These are phyloP conservation scores for Backusella morwellensis DNA, from an alignment of 192 early-diverging fungal species.

Conservation along the genomic window DNA sequence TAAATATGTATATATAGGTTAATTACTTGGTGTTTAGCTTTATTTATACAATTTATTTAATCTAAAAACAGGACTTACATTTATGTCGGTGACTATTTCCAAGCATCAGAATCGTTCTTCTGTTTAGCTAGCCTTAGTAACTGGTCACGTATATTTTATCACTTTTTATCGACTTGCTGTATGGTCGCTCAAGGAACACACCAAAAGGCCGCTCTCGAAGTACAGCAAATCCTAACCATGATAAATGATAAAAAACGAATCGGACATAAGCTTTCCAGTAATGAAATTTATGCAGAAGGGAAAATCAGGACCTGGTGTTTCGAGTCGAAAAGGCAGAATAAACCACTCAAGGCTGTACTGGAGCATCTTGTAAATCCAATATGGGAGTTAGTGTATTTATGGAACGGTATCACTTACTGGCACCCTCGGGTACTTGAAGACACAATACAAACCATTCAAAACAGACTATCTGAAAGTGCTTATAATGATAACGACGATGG, in stretches of 20 bases:
- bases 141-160: slow-evolving; percentile 38
- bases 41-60: neutral
- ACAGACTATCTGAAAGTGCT: neutral
- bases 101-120: slow-evolving; percentile 41
- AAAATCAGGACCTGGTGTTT: slow-evolving; percentile 15
- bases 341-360: neutral
- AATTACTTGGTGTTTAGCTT: neutral
- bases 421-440: neutral
- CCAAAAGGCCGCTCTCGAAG: slow-evolving; percentile 32
- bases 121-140: slow-evolving; percentile 33
- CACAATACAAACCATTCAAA: neutral
- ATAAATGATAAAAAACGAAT: slow-evolving; percentile 2
- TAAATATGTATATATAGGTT: neutral
- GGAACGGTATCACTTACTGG: slow-evolving; percentile 30
- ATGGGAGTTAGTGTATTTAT: slow-evolving; percentile 38
- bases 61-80: slow-evolving; percentile 29
- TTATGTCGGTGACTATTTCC: slow-evolving; percentile 31
- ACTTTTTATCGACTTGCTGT: slow-evolving; percentile 40
- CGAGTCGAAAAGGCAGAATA: neutral
- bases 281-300: slow-evolving; percentile 28
- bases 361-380: slow-evolving; percentile 31
- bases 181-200: slow-evolving; percentile 30
- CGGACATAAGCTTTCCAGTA: slow-evolving; percentile 26
- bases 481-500: neutral
- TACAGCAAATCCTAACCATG: slow-evolving; percentile 22